Evolutionary conservation across 306 rosid species (phyloP).

Genomic region (Rosa multiflora): DNA sequence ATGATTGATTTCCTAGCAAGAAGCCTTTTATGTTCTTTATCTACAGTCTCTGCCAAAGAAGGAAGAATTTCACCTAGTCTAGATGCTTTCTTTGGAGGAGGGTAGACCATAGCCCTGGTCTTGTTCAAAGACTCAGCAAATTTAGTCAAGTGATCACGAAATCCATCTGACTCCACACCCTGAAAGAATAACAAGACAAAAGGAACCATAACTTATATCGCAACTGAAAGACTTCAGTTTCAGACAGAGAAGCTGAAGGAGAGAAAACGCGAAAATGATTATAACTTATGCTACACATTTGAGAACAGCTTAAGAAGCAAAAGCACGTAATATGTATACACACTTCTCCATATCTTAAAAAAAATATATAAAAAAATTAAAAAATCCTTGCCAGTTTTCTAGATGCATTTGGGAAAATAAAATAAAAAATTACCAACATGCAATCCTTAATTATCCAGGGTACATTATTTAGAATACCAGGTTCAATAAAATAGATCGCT

Average conservation of each 20-base stretch:
- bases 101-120: slow-evolving; percentile 71
- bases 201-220: neutral
- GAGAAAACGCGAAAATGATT: neutral
- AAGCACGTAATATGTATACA: neutral
- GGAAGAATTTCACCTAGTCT: slow-evolving; percentile 67
- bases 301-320: neutral
- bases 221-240: neutral
- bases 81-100: slow-evolving; percentile 56
- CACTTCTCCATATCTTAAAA: neutral
- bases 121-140: slow-evolving; percentile 76
- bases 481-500: neutral
- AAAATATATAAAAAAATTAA: too few relatives aligned
- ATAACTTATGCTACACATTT: neutral
- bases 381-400: neutral
- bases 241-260: neutral
- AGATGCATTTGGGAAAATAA: neutral
- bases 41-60: slow-evolving; percentile 64
- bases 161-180: slow-evolving; percentile 83
- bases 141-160: slow-evolving; percentile 64
- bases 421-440: neutral
- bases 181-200: slow-evolving; percentile 26
- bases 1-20: slow-evolving; percentile 94
- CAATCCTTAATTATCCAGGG: neutral
- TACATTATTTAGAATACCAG: neutral
- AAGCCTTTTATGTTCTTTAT: slow-evolving; percentile 88